Percentiles rank a stretch among this genome's conserved stretches.
Conservation (phyloP, 805 yeast species). For the Candida gorgasii region DNA sequence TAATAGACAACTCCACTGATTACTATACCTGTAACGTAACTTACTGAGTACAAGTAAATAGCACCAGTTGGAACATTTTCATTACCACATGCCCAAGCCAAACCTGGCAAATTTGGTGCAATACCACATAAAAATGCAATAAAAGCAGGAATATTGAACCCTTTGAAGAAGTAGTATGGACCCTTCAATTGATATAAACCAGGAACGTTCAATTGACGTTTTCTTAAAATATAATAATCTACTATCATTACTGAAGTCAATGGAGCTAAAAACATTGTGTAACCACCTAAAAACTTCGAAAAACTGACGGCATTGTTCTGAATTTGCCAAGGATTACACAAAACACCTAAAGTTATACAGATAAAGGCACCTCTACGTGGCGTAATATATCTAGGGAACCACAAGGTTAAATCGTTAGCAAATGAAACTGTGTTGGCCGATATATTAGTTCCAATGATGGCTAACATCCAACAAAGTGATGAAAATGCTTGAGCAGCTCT, state of each 20-base stretch:
- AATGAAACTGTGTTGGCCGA: constrained; percentile 63
- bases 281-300: constrained; percentile 16
- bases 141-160: constrained; percentile 13
- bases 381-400: constrained; percentile 62
- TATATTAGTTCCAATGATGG: constrained; percentile 64
- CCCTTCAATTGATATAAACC: constrained; percentile 9
- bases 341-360: constrained; percentile 4
- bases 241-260: constrained; percentile 9
- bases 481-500: constrained; percentile 29
- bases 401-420: constrained; percentile 71
- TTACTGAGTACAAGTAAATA: constrained; percentile 10
- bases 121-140: constrained; percentile 20
- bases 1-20: constrained; percentile 10
- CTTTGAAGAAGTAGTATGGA: constrained; percentile 8
- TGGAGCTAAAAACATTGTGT: constrained; percentile 15
- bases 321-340: constrained; percentile 17
- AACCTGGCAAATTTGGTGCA: constrained; percentile 14
- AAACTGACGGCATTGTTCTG: constrained; percentile 13
- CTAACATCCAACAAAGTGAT: constrained; percentile 13
- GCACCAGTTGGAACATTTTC: constrained; percentile 10
- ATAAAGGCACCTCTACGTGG: constrained; percentile 81
- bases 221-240: constrained; percentile 10
- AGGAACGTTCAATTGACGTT: constrained; percentile 1
- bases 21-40: constrained; percentile 11
- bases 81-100: constrained; percentile 13